Evolutionary conservation across 2,329 filamentous ascomycete species (phyloP).

Genomic region (Paecilomyces sp.): DNA sequence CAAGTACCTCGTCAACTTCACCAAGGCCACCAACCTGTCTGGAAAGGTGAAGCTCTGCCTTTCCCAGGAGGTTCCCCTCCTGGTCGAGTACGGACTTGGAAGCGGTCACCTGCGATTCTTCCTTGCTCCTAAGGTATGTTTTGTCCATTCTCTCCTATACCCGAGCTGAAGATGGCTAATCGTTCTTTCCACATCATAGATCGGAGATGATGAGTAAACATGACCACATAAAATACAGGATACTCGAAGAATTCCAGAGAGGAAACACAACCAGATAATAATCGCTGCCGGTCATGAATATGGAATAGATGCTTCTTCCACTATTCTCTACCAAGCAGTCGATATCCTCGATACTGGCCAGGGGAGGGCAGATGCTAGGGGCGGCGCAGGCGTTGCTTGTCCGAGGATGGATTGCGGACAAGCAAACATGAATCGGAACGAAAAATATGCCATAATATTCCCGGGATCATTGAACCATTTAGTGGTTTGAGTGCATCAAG

Average conservation of each 20-base stretch:
- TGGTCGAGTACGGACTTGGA: slow-evolving; percentile 83
- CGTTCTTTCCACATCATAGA: slow-evolving; percentile 41
- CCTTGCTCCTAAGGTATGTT: slow-evolving; percentile 85
- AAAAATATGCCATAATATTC: slow-evolving; percentile 1
- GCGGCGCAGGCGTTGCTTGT: neutral
- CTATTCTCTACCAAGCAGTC: neutral
- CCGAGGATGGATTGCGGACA: neutral
- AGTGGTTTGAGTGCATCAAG: neutral
- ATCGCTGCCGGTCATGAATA: neutral
- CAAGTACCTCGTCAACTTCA: slow-evolving; percentile 99
- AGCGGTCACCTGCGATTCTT: slow-evolving; percentile 95
- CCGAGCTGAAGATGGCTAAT: slow-evolving; percentile 25
- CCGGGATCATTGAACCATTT: neutral
- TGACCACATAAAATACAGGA: slow-evolving; percentile 8
- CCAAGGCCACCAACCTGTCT: slow-evolving; percentile 88
- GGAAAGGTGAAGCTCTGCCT: slow-evolving; percentile 81
- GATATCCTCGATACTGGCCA: neutral
- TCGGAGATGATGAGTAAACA: slow-evolving; percentile 49
- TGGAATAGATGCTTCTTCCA: neutral
- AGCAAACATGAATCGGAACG: neutral
- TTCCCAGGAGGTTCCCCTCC: slow-evolving; percentile 89
- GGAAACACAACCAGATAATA: neutral
- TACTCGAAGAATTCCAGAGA: neutral
- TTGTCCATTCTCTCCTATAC: neutral
- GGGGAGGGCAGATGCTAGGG: neutral